Evolutionary conservation across 495 filamentous ascomycete genomes (phyloP).

Genomic region (Stereocaulon alpinum): DNA sequence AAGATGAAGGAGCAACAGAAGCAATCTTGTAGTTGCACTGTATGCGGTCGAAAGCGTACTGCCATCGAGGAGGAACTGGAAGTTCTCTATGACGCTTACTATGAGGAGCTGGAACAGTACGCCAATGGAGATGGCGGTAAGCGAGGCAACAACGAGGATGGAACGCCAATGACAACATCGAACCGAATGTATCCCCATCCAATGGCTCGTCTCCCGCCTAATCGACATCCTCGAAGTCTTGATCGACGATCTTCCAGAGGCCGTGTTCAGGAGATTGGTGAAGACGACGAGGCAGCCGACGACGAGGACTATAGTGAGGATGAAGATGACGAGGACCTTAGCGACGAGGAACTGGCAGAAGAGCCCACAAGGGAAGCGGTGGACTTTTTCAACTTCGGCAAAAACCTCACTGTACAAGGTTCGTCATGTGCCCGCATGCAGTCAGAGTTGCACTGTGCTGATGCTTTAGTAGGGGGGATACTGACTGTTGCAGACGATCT

Average conservation of each 20-base stretch:
- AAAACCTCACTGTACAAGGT: constrained; percentile 96
- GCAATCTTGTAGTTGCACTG: constrained; percentile 95
- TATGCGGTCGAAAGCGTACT: constrained; percentile 91
- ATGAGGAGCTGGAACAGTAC: constrained; percentile 94
- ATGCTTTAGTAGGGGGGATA: constrained; percentile 68
- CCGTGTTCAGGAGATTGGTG: constrained; percentile 52
- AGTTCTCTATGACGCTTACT: constrained; percentile 98
- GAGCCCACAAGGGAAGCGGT: constrained; percentile 43
- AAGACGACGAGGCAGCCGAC: constrained; percentile 54
- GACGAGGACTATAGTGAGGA: constrained; percentile 45
- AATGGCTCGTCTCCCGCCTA: constrained; percentile 41
- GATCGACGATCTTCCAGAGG: constrained; percentile 27
- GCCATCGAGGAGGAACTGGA: constrained; percentile 98
- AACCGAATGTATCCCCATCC: constrained; percentile 47
- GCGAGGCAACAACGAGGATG: constrained; percentile 45
- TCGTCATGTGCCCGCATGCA: constrained; percentile 33
- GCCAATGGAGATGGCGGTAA: constrained; percentile 60
- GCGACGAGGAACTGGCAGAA: constrained; percentile 42
- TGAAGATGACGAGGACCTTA: constrained; percentile 47
- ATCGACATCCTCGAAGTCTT: constrained; percentile 29
- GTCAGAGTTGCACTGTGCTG: constrained; percentile 30
- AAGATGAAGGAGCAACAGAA: constrained; percentile 99
- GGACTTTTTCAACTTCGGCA: constrained; percentile 96
- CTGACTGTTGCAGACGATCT: constrained; percentile 97
- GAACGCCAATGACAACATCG: constrained; percentile 54